These are phyloP conservation scores for Suillus alpinus DNA, from an alignment of 768 basidiomycete genomes.

Conservation along the genomic window DNA sequence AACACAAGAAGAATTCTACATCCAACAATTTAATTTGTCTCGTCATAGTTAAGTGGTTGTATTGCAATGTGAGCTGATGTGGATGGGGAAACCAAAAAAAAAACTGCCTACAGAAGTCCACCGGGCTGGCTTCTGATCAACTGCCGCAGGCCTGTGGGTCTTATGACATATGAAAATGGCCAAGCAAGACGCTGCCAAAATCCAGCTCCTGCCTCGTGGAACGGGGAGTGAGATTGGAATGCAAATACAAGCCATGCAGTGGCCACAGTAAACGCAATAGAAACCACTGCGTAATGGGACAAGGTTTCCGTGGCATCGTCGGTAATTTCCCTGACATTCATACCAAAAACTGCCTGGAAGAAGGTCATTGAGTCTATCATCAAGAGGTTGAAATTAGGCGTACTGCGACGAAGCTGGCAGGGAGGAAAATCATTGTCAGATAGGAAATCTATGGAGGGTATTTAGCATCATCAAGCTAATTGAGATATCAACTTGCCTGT, in stretches of 20 bases:
- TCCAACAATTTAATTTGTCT: background rate
- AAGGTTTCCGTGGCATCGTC: slow-evolving; percentile 24
- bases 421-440: slow-evolving; percentile 56
- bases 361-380: background rate
- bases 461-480: slow-evolving; percentile 4
- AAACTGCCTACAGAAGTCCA: background rate
- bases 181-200: slow-evolving; percentile 16
- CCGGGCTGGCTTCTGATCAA: background rate
- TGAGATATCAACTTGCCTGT: slow-evolving; percentile 13
- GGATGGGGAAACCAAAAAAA: too few species aligned
- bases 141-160: background rate
- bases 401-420: slow-evolving; percentile 42
- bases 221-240: slow-evolving; percentile 34
- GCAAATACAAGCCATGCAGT: slow-evolving; percentile 55
- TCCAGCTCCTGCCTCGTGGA: slow-evolving; percentile 10
- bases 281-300: slow-evolving; percentile 33
- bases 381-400: slow-evolving; percentile 4
- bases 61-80: background rate
- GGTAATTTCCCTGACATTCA: slow-evolving; percentile 21
- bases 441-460: slow-evolving; percentile 42
- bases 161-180: slow-evolving; percentile 19
- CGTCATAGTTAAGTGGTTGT: background rate
- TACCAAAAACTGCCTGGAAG: slow-evolving; percentile 13
- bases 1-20: background rate
- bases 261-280: slow-evolving; percentile 42